Evolutionary conservation across 352 stramenopile species (phyloP).

Genomic region (Thalassiosira pacifica): DNA sequence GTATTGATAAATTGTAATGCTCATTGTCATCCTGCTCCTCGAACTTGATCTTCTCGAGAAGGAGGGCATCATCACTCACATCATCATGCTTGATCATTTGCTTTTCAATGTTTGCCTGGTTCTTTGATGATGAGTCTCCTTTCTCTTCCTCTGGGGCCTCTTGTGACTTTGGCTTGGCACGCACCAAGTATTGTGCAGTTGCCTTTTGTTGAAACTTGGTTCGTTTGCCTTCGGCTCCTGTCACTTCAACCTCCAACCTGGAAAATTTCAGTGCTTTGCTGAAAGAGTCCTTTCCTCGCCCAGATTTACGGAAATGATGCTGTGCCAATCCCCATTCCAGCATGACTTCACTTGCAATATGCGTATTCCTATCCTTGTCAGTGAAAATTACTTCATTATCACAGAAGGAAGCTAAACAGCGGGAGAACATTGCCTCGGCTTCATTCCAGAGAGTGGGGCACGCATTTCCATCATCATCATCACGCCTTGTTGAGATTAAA

Average conservation of each 20-base stretch:
- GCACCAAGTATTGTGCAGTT: conserved; percentile 89
- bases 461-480: conserved; percentile 65
- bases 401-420: conserved; percentile 49
- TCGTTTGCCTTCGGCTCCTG: conserved; percentile 92
- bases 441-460: conserved; percentile 76
- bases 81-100: conserved; percentile 87
- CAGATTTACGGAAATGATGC: conserved; percentile 92
- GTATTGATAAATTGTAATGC: conserved; percentile 65
- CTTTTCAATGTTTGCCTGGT: conserved; percentile 50
- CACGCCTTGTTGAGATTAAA: conserved; percentile 68
- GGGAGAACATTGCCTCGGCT: conserved; percentile 62
- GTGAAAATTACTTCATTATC: conserved; percentile 12
- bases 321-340: conserved; percentile 94
- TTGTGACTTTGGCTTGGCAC: conserved; percentile 64
- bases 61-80: conserved; percentile 86
- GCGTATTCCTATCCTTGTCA: conserved; percentile 34
- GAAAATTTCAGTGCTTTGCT: conserved; percentile 88
- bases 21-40: conserved; percentile 76
- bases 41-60: conserved; percentile 93
- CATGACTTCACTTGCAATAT: conserved; percentile 86
- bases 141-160: conserved; percentile 45
- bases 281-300: conserved; percentile 92
- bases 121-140: conserved; percentile 44
- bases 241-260: conserved; percentile 90
- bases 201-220: conserved; percentile 95